phyloP scores from a whole-genome alignment of 225 moss, liverwort and hornwort species.

The Antitrichia curtipendula region DNA sequence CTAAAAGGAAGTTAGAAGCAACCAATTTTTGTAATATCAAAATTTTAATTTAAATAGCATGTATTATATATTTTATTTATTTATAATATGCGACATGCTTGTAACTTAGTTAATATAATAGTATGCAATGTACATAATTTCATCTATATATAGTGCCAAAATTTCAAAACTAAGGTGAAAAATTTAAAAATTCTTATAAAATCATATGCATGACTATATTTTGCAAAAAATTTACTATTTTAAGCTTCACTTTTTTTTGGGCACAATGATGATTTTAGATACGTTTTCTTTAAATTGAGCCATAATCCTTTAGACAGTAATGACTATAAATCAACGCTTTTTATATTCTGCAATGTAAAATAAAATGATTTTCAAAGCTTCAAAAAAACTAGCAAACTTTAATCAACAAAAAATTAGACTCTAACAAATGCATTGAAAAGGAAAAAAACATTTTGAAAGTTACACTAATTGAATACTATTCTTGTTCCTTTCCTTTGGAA shows the following conservation, averaged over 20 bases:
- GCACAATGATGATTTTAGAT: not conserved
- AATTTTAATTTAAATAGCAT: not conserved
- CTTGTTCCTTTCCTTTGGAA: accelerated
- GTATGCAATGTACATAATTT: not conserved
- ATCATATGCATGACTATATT: not conserved
- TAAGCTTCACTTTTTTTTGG: not conserved
- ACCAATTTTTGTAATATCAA: not conserved
- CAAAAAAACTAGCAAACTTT: accelerated
- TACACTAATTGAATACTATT: not conserved
- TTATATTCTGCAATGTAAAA: not conserved
- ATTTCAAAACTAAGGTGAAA: no score
- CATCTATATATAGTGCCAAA: accelerated
- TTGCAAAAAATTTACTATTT: not conserved
- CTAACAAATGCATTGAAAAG: accelerated
- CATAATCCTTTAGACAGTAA: not conserved
- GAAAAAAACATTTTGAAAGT: no score
- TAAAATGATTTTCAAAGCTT: not conserved
- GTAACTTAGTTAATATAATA: not conserved
- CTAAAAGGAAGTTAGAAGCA: accelerated
- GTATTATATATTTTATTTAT: not conserved
- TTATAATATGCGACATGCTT: accelerated
- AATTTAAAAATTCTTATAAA: no score
- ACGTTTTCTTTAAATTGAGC: accelerated
- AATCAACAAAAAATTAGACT: not conserved
- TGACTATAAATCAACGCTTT: not conserved